phyloP scores from a whole-genome alignment of 768 basidiomycete genomes.

The Nidularia sp. region DNA sequence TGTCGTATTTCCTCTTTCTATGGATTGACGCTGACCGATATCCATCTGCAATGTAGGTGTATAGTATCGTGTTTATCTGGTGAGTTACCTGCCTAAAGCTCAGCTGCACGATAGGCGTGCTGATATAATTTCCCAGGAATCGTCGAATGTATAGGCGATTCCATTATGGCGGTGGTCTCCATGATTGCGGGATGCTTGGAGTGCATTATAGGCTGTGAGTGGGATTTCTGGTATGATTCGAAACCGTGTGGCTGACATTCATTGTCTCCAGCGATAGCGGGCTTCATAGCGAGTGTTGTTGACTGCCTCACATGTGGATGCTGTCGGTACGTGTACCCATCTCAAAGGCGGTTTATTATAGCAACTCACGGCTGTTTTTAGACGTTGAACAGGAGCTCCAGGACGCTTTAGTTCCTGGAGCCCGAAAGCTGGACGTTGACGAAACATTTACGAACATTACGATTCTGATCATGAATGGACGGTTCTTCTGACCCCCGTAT shows the following conservation, averaged over 20 bases:
- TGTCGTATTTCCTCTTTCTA: constrained; percentile 6
- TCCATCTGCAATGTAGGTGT: constrained; percentile 1
- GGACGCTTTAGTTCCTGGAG: background rate
- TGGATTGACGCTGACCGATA: background rate
- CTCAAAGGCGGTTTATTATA: background rate
- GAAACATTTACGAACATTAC: background rate
- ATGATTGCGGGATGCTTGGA: constrained; percentile 39
- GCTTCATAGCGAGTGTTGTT: constrained; percentile 30
- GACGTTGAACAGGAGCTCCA: background rate
- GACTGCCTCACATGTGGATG: constrained; percentile 44
- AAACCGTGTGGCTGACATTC: background rate
- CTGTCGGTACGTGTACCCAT: constrained; percentile 24
- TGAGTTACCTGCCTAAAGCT: constrained; percentile 3
- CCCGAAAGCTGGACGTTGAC: background rate
- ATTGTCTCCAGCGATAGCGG: constrained; percentile 30
- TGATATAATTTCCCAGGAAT: constrained; percentile 20
- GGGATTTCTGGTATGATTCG: background rate
- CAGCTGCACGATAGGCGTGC: background rate
- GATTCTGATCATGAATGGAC: background rate
- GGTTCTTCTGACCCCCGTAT: background rate
- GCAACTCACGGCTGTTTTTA: background rate
- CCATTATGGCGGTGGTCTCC: constrained; percentile 31
- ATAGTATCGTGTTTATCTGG: constrained; percentile 28
- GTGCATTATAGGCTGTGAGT: constrained; percentile 41
- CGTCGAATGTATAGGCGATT: constrained; percentile 38